Evolutionary conservation across 768 basidiomycete species (phyloP), one percentile per base, ranked within the genome.

Genomic region (Boletus tylopilopsis): DNA sequence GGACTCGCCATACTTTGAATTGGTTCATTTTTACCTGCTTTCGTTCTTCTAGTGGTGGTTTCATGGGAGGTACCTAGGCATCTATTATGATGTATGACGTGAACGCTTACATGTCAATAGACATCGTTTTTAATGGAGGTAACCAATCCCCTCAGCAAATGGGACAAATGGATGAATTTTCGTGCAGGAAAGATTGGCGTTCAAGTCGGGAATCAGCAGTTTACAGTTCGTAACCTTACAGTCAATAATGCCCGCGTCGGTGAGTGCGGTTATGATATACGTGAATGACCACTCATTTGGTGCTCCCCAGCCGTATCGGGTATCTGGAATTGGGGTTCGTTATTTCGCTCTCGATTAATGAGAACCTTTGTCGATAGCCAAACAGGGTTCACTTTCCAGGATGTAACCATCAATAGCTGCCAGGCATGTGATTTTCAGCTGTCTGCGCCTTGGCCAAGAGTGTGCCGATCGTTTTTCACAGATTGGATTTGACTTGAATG

Each of bases 141-240:
- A 42, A 42, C 24, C 27, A 15, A 29, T 4, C 11, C 23, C 16
- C 7, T 49, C 2, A 1, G 5, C 2, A 5, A 22, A 24, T n/a
- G 21, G 37, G 15, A 24, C 9, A 11, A 8, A 23, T 12, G 23
- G 13, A 9, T 19, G 23, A 46, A 11, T 0, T 23, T 19, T 43
- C 7, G 5, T 47, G n/a, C n/a, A 63, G 61, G 76, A 63, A 63
- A 53, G 39, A 81, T 71, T 39, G 88, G 84, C 15, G 81, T 90
- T 37, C 78, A 78, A 72, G 81, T 84, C 35, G 88, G 87, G 48
- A 90, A 84, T 51, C 87, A 91, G 67, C 88, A 90, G 75, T 85
- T 85, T 55, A 84, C 83, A 0, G 79, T 84, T 39, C 77, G 84
- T 23, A 85, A 85, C 57, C 64, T 85, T 45, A 79, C 75, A 1